Evolutionary conservation across 805 yeast genomes (phyloP).

Genomic region (Cyberlindnera samutprakarnensis): DNA sequence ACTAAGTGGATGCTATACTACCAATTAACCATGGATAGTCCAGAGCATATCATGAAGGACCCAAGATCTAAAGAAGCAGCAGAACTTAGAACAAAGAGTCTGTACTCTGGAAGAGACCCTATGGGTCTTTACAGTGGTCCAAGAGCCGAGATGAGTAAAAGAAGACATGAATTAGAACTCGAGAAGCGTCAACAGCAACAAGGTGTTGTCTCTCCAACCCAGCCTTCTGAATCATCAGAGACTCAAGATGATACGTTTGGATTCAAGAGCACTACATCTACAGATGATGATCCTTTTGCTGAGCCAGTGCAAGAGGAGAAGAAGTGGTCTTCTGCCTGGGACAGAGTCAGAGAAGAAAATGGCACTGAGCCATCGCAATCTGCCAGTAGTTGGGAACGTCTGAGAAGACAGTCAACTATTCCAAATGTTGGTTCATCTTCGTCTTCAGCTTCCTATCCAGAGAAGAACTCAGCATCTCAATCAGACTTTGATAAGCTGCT

Average conservation of each 20-base stretch:
- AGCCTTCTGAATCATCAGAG: neutral
- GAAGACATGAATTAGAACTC: no score
- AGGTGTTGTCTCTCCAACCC: neutral
- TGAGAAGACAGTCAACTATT: no score
- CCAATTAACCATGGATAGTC: constrained; percentile 41
- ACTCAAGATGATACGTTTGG: neutral
- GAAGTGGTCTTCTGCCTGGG: constrained; percentile 28
- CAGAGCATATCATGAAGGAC: constrained; percentile 45
- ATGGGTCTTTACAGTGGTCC: constrained; percentile 30
- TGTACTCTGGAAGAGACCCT: constrained; percentile 31
- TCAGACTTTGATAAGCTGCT: constrained; percentile 19
- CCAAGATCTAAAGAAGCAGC: constrained; percentile 37
- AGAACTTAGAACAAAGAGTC: constrained; percentile 15
- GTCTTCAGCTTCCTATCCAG: neutral
- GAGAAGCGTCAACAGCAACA: constrained; percentile 1
- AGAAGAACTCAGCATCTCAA: constrained; percentile 2
- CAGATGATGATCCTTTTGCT: constrained; percentile 20
- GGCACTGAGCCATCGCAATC: constrained; percentile 5
- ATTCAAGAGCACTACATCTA: neutral
- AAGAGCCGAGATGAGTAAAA: constrained; percentile 16
- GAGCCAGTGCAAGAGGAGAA: constrained; percentile 4
- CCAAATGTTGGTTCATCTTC: neutral
- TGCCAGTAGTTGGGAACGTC: neutral
- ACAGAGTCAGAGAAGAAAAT: constrained; percentile 25
- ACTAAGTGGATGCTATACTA: constrained; percentile 47